Evolutionary conservation across 306 rosid genomes (phyloP).

Genomic region (Comarum palustre): DNA sequence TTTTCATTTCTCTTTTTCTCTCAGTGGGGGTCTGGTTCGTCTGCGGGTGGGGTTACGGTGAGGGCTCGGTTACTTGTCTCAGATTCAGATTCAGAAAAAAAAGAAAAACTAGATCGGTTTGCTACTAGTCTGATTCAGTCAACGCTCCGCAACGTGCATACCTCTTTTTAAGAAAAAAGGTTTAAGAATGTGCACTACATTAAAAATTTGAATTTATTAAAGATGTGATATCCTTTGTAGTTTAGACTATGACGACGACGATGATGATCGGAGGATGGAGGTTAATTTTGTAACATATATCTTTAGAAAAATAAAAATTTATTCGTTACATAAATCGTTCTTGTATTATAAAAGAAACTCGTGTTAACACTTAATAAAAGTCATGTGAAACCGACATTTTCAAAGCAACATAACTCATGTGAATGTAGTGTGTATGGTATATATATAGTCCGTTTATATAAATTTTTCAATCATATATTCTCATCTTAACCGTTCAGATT

Average conservation of each 20-base stretch:
- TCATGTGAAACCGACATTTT: background rate
- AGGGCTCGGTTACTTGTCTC: background rate
- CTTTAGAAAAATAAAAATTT: too few relatives aligned
- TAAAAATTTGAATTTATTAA: background rate
- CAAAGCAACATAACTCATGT: background rate
- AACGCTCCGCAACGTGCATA: background rate
- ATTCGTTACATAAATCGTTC: too few relatives aligned
- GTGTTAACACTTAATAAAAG: too few relatives aligned
- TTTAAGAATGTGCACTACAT: background rate
- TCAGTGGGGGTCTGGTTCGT: background rate
- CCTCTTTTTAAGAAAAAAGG: too few relatives aligned
- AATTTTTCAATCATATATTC: too few relatives aligned
- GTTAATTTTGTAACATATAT: background rate
- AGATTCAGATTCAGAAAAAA: background rate
- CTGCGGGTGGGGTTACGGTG: background rate
- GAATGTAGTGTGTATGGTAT: too few relatives aligned
- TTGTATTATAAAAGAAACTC: too few relatives aligned
- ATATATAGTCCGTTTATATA: too few relatives aligned
- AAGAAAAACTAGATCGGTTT: background rate
- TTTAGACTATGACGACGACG: background rate
- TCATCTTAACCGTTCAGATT: too few relatives aligned
- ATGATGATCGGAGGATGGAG: background rate
- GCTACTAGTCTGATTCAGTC: background rate
- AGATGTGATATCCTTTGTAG: background rate
- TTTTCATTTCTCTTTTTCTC: slow-evolving; percentile 21